Base-by-base conservation (phyloP, 2,329 filamentous ascomycete species). In the Aspergillus awamori region DNA sequence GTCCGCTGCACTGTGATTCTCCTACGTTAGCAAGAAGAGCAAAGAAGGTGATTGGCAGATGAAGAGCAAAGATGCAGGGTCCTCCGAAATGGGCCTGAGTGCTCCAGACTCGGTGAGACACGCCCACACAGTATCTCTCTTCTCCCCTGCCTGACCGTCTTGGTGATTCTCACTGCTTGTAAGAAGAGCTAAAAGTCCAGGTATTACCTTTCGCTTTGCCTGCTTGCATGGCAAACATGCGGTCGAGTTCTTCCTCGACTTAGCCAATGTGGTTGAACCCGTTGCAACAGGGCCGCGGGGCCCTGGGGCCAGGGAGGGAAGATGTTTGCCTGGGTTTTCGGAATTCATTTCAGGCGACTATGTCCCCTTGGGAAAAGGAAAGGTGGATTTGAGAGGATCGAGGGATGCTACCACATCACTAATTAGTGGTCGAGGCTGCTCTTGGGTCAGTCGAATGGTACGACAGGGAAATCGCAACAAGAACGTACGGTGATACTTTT, bases 191-290 rank as follows among this genome's bases (percentile, higher is more conserved):
- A 8, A 8, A 2, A n/a, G n/a, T 26, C 53, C 52, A 13, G 28
- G 24, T 36, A 26, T 58, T 69, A 73, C 74, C 67, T 77, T 77
- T 64, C 74, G 71, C 62, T 76, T 77, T 17, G 74, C 73, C 36
- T 72, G 65, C 49, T 76, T 77, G 59, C 74, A 77, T 49, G 72
- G 67, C 20, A 69, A 57, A 51, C 75, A 77, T 24, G 75, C 75
- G 4, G 70, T 75, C 4, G 75, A 77, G 51, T 71, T 77, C 64
- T 77, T 77, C 52, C 71, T 75, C 24, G 69, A 69, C 49, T 70
- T 71, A 47, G 62, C 63, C 45, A 74, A 48, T n/a, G 67, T 52
- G n/a, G 65, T 61, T 10, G 66, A 36, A 30, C 62, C 41, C 56
- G 62, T 28, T 63, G 65, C 54, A 60, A 67, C 45, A 60, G 59